Conservation (phyloP, 2,329 filamentous ascomycete species). For the Gaeumannomyces tritici region DNA sequence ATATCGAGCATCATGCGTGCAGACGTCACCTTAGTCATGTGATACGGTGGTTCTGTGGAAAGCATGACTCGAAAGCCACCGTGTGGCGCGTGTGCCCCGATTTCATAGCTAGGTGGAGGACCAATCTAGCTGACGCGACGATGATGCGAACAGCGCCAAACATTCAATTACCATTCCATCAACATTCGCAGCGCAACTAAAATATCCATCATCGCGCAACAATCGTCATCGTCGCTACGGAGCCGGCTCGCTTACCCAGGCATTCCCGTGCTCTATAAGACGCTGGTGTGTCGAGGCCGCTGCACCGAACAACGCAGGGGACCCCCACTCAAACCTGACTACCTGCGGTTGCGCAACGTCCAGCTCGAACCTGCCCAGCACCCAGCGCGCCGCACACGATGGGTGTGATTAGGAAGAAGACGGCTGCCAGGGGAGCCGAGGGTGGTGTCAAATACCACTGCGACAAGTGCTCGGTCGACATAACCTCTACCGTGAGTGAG, state of each 20-base stretch:
- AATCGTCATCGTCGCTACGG: slow-evolving; percentile 8
- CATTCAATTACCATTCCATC: slow-evolving; percentile 9
- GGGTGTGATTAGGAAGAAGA: slow-evolving; percentile 96
- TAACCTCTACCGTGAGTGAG: slow-evolving; percentile 79
- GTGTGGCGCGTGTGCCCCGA: not conserved
- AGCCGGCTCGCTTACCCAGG: slow-evolving; percentile 2
- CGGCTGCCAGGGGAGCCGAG: slow-evolving; percentile 72
- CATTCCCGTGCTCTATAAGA: slow-evolving; percentile 6
- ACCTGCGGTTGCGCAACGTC: not conserved
- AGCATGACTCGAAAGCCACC: not conserved
- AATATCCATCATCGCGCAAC: slow-evolving; percentile 11
- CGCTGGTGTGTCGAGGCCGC: slow-evolving; percentile 10
- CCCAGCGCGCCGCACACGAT: slow-evolving; percentile 33
- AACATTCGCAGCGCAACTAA: slow-evolving; percentile 1
- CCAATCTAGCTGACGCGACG: not conserved
- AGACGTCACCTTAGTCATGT: not conserved
- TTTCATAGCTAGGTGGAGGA: not conserved
- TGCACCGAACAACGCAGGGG: slow-evolving; percentile 8
- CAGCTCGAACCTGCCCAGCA: slow-evolving; percentile 6
- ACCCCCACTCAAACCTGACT: not conserved
- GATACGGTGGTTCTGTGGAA: not conserved
- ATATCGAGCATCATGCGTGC: too few relatives aligned
- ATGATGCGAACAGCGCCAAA: slow-evolving; percentile 1
- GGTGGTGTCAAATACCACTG: slow-evolving; percentile 93
- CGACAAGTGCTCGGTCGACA: slow-evolving; percentile 92